Evolutionary conservation across 192 early-diverging fungal species (phyloP), one percentile per base, ranked within the genome.

Genomic region (Mortierella hygrophila): DNA sequence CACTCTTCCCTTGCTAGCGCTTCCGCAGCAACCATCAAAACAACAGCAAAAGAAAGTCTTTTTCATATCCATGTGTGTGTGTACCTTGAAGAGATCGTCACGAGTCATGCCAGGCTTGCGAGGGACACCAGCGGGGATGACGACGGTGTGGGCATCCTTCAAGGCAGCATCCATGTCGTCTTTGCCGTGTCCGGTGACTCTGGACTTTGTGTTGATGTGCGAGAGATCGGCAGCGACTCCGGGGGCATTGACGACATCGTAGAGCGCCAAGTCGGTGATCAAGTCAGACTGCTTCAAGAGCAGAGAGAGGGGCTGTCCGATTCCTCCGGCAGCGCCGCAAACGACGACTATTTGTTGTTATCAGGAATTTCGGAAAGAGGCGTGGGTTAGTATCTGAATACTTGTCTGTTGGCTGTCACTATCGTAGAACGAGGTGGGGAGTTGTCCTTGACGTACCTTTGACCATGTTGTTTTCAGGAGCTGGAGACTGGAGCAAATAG

Each of bases 81-180:
- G 23, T 71, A 83, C 81, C 74, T 98, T 99, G 95, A 99, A 99
- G 78, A 99, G 91, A 78, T 99, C 98, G 87, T 99, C 97, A 88
- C 98, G 96, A 81, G 97, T 97, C 98, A 99, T 99, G 72, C 97
- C 98, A 75, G 97, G 98, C 95, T 99, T 99, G 88, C 98, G 94
- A 75, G 98, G 98, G 23, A 99, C 96, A 88, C 98, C 98, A 74
- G 98, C 98, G 32, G 98, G 98, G 84, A 99, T 99, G 70, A 99
- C 96, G 75, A 99, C 95, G 60, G 97, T 88, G 73, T 94, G 90
- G n/a, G 95, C 91, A 63, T 90, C 95, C 78, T 89, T 87, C 70
- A 98, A 87, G 13, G 97, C 94, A 60, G 89, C 91, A 82, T 94
- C 92, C 90, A 98, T 93, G 73, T 94, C 91, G 40, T 95, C 94